phyloP scores from a whole-genome alignment of 495 filamentous ascomycete genomes.

The Neurospora sp. region DNA sequence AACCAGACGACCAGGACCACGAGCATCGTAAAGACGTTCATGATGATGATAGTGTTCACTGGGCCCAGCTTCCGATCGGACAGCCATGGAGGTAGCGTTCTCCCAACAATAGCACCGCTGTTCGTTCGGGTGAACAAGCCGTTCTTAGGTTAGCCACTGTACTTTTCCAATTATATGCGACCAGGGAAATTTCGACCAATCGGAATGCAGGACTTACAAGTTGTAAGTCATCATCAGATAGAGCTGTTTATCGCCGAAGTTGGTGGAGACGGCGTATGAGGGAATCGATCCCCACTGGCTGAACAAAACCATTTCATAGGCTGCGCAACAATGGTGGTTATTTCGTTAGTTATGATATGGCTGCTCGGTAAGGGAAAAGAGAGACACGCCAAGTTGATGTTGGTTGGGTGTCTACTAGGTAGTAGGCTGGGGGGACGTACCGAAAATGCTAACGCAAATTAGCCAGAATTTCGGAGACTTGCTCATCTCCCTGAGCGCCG shows the following conservation, averaged over 20 bases:
- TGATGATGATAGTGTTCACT: conserved; percentile 17
- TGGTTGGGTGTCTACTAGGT: background rate
- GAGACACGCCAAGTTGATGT: background rate
- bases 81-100: conserved; percentile 18
- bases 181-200: background rate
- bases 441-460: conserved; percentile 15
- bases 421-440: conserved; percentile 6
- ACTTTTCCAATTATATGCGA: background rate
- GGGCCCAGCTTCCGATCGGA: conserved; percentile 17
- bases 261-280: conserved; percentile 15
- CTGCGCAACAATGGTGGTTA: background rate
- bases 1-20: conserved; percentile 15
- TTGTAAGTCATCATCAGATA: conserved; percentile 26
- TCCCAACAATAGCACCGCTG: conserved; percentile 18
- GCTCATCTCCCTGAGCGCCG: conserved; percentile 2
- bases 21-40: conserved; percentile 18
- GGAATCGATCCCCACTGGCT: conserved; percentile 25
- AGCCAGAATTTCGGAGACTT: conserved; percentile 18
- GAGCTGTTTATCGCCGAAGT: conserved; percentile 16
- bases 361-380: background rate
- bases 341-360: background rate
- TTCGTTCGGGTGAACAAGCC: background rate
- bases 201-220: conserved; percentile 10
- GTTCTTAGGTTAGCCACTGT: background rate
- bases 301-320: conserved; percentile 21